Percentiles rank a stretch among this genome's conserved stretches.
Evolutionary conservation across 768 basidiomycete species (phyloP).

Genomic region (Phanerochaete carnosa): DNA sequence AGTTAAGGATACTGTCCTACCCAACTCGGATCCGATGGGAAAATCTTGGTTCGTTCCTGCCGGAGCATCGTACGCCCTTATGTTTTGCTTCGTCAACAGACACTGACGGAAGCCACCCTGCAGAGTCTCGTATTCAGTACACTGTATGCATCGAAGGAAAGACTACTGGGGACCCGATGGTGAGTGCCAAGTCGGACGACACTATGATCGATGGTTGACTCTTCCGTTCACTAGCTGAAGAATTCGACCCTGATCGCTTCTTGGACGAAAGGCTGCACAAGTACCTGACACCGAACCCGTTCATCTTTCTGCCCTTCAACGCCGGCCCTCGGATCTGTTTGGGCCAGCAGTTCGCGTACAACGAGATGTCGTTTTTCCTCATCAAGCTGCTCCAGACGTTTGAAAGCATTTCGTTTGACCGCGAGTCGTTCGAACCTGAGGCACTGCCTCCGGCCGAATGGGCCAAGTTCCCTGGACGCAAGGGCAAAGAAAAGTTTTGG

Average conservation of each 20-base stretch:
- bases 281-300: constrained; percentile 57
- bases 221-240: constrained; percentile 19
- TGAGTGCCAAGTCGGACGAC: constrained; percentile 8
- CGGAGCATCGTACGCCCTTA: constrained; percentile 25
- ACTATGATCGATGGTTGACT: not conserved
- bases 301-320: constrained; percentile 70
- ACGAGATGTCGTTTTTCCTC: constrained; percentile 51
- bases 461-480: constrained; percentile 31
- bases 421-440: constrained; percentile 31
- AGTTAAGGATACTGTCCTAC: constrained; percentile 20
- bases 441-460: constrained; percentile 29
- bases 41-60: constrained; percentile 28
- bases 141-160: constrained; percentile 33
- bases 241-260: constrained; percentile 67
- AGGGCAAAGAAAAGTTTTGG: constrained; percentile 38
- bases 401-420: constrained; percentile 34
- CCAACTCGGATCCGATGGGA: constrained; percentile 15
- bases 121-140: constrained; percentile 24
- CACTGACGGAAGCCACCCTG: not conserved
- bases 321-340: constrained; percentile 65
- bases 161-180: constrained; percentile 58
- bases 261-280: constrained; percentile 49
- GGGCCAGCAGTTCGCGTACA: constrained; percentile 53
- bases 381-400: constrained; percentile 49
- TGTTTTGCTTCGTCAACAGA: not conserved